Conservation (phyloP, 208 protist genomes). For the Leptomonas seymouri region DNA sequence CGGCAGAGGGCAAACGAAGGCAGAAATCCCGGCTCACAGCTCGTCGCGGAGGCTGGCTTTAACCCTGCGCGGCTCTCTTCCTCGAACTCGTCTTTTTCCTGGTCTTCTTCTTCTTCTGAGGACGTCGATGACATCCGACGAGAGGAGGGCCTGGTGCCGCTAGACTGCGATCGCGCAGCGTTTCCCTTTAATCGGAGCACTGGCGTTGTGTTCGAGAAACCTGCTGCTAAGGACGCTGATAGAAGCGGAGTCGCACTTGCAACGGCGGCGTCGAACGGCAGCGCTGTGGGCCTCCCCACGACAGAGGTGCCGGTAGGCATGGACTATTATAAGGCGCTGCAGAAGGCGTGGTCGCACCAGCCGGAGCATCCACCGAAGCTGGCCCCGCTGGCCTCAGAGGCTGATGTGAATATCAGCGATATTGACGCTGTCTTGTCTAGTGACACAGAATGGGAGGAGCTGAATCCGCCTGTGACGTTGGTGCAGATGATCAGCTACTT, state of each 20-base stretch:
- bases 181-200: conserved; percentile 33
- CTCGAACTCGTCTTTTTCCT: conserved; percentile 3
- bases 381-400: conserved; percentile 27
- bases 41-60: conserved; percentile 15
- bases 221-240: background rate
- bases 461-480: conserved; percentile 64
- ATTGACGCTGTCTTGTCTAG: conserved; percentile 33
- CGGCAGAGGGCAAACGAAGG: background rate
- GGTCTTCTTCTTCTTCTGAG: conserved; percentile 6
- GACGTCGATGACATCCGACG: conserved; percentile 17
- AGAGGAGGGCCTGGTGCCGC: conserved; percentile 25
- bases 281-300: background rate
- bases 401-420: conserved; percentile 28
- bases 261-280: background rate
- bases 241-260: background rate
- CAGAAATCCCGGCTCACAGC: background rate
- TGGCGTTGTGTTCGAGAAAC: conserved; percentile 25
- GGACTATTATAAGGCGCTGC: conserved; percentile 35
- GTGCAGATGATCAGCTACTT: conserved; percentile 67
- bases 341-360: conserved; percentile 29
- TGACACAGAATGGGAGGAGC: conserved; percentile 32
- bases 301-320: conserved; percentile 25
- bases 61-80: conserved; percentile 2
- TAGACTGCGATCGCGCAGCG: conserved; percentile 30
- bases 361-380: conserved; percentile 27